Evolutionary conservation across 2,329 filamentous ascomycete genomes (phyloP), one percentile per base, ranked within the genome.

Genomic region (Fonsecaea erecta): DNA sequence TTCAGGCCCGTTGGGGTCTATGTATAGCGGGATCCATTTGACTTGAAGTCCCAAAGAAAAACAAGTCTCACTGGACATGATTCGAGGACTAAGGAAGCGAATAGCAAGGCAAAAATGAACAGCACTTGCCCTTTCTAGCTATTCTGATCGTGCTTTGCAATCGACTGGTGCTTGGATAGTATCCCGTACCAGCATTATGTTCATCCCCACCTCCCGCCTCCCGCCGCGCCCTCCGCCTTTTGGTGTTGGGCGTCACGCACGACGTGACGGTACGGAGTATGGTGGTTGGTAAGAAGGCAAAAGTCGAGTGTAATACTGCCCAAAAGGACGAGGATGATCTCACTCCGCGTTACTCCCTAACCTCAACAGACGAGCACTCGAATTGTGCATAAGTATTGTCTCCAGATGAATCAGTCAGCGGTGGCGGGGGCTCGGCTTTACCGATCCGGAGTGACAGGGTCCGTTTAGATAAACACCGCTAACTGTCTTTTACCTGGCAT

Each of bases 371-470:
- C 32, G 6, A n/a, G 40, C 6, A 43, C 5, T 11, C 43, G 43
- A 48, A 4, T 24, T 24, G 43, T 24, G 43, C 40, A 24, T 24
- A 24, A 48, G 11, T 48, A 48, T 24, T 48, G 18, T 24, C 18
- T 24, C 18, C 43, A 11, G 43, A 11, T 24, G 18, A 24, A 48
- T 48, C 18, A 24, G 18, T 48, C 18, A 24, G 43, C 8, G 11
- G 43, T 48, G 21, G 43, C 43, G 18, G 18, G n/a, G 11, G 5
- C 26, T 58, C 55, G 55, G 55, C 21, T 43, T 48, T 2, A 1
- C 18, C 26, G 12, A 35, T 37, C 57, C 43, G 46, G 34, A 34
- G 24, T 52, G 57, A 60, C 60, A 62, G 52, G 60, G 60, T 62
- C 34, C 60, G 60, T 62, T 62, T 62, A 62, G 21, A 59, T 43